Evolutionary conservation across 768 basidiomycete genomes (phyloP), one percentile per base, ranked within the genome.

Genomic region (Pleurotus ostreatus): DNA sequence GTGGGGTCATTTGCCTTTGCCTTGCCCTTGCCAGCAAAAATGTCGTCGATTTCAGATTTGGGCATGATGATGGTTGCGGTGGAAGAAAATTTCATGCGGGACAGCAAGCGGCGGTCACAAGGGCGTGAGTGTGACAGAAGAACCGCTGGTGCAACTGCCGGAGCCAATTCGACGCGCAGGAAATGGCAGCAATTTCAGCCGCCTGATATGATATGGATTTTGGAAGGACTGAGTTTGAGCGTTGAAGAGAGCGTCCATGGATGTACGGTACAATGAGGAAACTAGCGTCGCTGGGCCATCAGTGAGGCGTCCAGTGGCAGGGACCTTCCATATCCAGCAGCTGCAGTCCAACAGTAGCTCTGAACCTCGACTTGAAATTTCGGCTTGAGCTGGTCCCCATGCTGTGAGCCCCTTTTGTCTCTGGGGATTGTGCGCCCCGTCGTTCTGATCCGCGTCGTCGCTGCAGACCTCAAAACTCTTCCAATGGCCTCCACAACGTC

Each of bases 1-100:
- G 3, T 34, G 2, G 30, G 30, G 2, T 34, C 30, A 3, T 34
- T 34, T 9, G 30, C 30, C 55, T 63, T 68, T 57, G 61, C 49
- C 62, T 74, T 77, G 60, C 71, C 71, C 62, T 79, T 82, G 59
- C 76, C 73, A 40, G 89, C 78, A 69, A 93, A 93, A 65, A 93
- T 93, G 63, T 82, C 83, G 78, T 93, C 91, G 68, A 93, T 93
- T 79, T 92, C 91, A 51, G 86, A 86, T 77, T 80, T 77, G 60
- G 73, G 61, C 74, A 78, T 75, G 65, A 46, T 23, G 30, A 46
- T 44, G 41, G 46, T 40, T 52, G 53, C 55, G 18, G 34, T 53
- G 59, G 37, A 39, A 15, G 18, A 26, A 49, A 56, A 38, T 44
- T 56, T 58, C 44, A 30, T 54, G 56, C 22, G 25, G 45, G 30